phyloP scores from a whole-genome alignment of 2,329 filamentous ascomycete genomes.

The Fusarium sp. region DNA sequence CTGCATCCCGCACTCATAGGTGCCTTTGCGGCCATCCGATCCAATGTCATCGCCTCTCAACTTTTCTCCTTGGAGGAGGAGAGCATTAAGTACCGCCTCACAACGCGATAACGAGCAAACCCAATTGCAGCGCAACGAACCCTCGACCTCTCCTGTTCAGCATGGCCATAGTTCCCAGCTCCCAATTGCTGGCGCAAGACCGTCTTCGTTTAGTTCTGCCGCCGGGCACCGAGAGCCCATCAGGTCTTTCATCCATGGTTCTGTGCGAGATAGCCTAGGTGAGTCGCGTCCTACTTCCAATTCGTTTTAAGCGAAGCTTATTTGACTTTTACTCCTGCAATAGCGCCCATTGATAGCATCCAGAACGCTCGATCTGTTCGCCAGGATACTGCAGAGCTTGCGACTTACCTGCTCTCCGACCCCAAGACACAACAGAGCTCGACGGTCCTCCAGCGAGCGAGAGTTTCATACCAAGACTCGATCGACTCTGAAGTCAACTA shows the following conservation, averaged over 20 bases:
- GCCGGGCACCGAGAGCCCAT: constrained; percentile 70
- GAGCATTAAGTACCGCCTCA: constrained; percentile 53
- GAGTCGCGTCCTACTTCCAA: constrained; percentile 39
- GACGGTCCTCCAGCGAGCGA: constrained; percentile 57
- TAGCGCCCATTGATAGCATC: constrained; percentile 71
- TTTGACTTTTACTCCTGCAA: constrained; percentile 4
- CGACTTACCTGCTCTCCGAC: constrained; percentile 81
- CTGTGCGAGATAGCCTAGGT: constrained; percentile 70
- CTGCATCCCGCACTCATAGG: constrained; percentile 32
- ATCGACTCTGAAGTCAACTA: constrained; percentile 41
- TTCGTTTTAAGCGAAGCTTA: neutral
- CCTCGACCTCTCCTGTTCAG: constrained; percentile 39
- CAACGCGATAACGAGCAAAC: constrained; percentile 44
- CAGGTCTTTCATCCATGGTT: constrained; percentile 76
- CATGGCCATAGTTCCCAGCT: constrained; percentile 27
- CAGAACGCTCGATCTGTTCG: constrained; percentile 83
- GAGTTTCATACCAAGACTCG: constrained; percentile 47
- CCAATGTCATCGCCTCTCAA: constrained; percentile 60
- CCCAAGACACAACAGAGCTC: constrained; percentile 58
- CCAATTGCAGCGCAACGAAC: constrained; percentile 44
- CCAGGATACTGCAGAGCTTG: constrained; percentile 87
- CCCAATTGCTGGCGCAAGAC: constrained; percentile 48
- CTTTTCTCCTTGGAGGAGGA: constrained; percentile 62
- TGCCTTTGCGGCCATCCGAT: constrained; percentile 25
- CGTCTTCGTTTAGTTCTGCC: constrained; percentile 53